A percentile compares a stretch with the other conserved stretches of the same genome.
phyloP scores from a whole-genome alignment of 495 filamentous ascomycete genomes.

The Elasticomyces elasticus region DNA sequence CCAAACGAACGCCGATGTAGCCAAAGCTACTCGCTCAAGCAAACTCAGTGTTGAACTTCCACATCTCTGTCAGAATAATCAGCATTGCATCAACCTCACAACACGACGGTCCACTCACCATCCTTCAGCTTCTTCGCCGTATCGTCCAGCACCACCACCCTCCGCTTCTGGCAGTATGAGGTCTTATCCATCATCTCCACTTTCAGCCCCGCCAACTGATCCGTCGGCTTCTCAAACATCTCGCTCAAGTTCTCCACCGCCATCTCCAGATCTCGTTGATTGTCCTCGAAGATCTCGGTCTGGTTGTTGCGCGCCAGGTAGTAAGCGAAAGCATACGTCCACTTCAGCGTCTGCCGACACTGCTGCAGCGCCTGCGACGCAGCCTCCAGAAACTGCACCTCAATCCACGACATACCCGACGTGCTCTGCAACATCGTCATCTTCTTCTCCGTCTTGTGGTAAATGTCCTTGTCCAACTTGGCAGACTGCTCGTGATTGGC shows the following conservation, averaged over 20 bases:
- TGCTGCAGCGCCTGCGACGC: constrained; percentile 91
- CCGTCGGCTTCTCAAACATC: constrained; percentile 93
- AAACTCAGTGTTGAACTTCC: constrained; percentile 33
- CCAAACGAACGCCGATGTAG: not conserved
- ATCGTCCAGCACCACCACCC: constrained; percentile 79
- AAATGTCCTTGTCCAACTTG: constrained; percentile 92
- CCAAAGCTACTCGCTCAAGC: not conserved
- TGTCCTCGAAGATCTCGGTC: constrained; percentile 96
- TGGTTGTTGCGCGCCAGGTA: constrained; percentile 91
- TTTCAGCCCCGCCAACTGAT: constrained; percentile 75
- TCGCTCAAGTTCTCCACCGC: constrained; percentile 90
- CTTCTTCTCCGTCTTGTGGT: constrained; percentile 94
- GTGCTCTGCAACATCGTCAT: constrained; percentile 90
- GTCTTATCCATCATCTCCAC: constrained; percentile 98
- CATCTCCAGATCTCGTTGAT: constrained; percentile 95
- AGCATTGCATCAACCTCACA: not conserved
- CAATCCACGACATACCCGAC: constrained; percentile 96
- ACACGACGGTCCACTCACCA: constrained; percentile 46
- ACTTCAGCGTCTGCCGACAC: constrained; percentile 93
- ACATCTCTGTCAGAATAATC: constrained; percentile 21
- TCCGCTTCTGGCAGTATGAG: constrained; percentile 83
- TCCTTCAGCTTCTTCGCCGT: constrained; percentile 83
- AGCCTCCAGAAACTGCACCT: constrained; percentile 89
- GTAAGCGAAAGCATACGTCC: constrained; percentile 98
- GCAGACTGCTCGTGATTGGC: constrained; percentile 98